A percentile compares a stretch with the other conserved stretches of the same genome.
phyloP scores from a whole-genome alignment of 148 eudicot species.

The Vaccinium myrtillus region DNA sequence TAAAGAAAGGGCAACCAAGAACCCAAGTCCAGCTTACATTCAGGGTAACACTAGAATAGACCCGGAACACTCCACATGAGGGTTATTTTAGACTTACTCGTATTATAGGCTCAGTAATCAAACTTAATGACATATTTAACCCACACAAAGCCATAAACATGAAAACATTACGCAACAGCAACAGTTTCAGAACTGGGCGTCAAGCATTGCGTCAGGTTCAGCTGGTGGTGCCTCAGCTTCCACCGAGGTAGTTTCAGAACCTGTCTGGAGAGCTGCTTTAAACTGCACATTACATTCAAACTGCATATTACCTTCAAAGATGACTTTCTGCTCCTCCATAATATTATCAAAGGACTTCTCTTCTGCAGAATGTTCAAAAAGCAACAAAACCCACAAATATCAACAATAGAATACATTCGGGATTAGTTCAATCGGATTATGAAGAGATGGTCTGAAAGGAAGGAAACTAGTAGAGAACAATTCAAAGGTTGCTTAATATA shows the following conservation, averaged over 20 bases:
- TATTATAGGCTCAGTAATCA: background rate
- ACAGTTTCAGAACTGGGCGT: conserved; percentile 19
- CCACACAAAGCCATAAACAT: background rate
- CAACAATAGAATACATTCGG: background rate
- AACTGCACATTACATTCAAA: conserved; percentile 63
- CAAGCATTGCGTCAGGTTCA: conserved; percentile 21
- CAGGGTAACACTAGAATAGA: background rate
- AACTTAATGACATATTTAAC: background rate
- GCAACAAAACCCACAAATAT: background rate
- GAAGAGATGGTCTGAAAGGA: conserved; percentile 1
- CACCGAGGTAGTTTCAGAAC: conserved; percentile 69
- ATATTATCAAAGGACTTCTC: conserved; percentile 70
- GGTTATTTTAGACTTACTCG: background rate
- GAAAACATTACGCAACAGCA: conserved; percentile 17
- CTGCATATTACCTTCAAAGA: no score
- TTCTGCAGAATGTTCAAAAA: conserved; percentile 34
- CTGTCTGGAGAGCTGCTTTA: conserved; percentile 73
- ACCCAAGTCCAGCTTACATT: background rate
- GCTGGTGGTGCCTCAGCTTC: conserved; percentile 43
- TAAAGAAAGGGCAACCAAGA: background rate
- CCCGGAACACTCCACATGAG: background rate
- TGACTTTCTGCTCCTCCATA: conserved; percentile 76
- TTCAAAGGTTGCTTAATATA: background rate
- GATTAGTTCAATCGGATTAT: background rate
- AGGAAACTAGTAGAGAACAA: background rate